Conservation (phyloP, 2,329 filamentous ascomycete species). For the Aspergillus fumigatiaffinis region DNA sequence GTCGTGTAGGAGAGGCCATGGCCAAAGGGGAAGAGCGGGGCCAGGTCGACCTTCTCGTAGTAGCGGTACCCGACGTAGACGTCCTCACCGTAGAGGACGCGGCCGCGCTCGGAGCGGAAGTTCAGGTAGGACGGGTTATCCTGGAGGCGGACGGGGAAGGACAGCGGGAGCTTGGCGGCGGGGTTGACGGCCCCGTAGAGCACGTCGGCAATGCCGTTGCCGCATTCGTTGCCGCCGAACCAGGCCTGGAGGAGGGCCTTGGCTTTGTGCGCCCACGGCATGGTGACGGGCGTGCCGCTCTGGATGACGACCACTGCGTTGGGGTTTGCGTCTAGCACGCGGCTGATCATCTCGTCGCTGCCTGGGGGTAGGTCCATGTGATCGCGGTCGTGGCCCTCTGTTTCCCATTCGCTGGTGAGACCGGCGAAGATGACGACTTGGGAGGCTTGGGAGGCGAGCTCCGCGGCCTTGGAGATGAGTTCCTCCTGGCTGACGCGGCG, state of each 20-base stretch:
- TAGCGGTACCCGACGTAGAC: constrained; percentile 77
- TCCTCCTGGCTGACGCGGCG: constrained; percentile 55
- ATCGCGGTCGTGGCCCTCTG: constrained; percentile 62
- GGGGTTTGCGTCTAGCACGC: constrained; percentile 63
- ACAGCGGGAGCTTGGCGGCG: constrained; percentile 69
- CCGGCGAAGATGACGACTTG: constrained; percentile 76
- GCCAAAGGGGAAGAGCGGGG: constrained; percentile 71
- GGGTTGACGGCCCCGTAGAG: constrained; percentile 72
- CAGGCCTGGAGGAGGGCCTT: constrained; percentile 69
- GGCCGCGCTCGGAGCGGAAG: constrained; percentile 65
- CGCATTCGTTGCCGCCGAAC: constrained; percentile 85
- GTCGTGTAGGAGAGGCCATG: constrained; percentile 75
- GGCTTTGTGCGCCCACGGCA: constrained; percentile 45
- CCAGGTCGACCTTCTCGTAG: constrained; percentile 67
- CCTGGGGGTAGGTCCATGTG: constrained; percentile 55
- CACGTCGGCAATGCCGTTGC: constrained; percentile 74
- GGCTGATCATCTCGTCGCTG: constrained; percentile 57
- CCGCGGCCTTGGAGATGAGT: constrained; percentile 63
- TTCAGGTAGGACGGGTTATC: constrained; percentile 76
- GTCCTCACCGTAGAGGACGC: constrained; percentile 74
- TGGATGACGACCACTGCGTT: constrained; percentile 72
- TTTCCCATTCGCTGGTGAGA: constrained; percentile 77
- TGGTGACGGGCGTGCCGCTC: constrained; percentile 65
- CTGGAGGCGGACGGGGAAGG: constrained; percentile 63
- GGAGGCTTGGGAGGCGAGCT: constrained; percentile 65